Base-by-base conservation (phyloP, 345 rosid species). In the Noccaea caerulescens region DNA sequence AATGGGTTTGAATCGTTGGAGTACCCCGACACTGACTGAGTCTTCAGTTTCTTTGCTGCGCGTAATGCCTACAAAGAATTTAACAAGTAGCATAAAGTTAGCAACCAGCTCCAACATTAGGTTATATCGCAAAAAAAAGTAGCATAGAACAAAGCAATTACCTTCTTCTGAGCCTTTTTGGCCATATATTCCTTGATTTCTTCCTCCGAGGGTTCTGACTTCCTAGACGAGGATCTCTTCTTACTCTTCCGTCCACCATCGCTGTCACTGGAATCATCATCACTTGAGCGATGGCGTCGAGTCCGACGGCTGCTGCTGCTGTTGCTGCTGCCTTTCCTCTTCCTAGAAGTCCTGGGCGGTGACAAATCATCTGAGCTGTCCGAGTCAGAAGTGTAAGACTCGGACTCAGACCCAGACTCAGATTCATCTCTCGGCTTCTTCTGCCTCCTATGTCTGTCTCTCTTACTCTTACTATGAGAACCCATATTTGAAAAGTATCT, bases 1-100 rank as follows among this genome's bases (percentile, higher is more conserved):
- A 94, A 94, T 3, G 97, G 99, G 63, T 94, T 94, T 0, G 97
- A 94, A 80, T 88, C 96, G 62, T 94, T 94, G 1, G 97, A 89
- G 76, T 94, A 94, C 18, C 97, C 97, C 0, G 96, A 86, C 3
- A 87, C 92, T 0, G 92, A 63, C 42, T 82, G 89, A 0, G 86
- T 72, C 85, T 84, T 93, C 81, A 91, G 76, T 69, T 91, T 91
- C 85, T 89, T 93, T 2, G 97, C 93, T 45, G 82, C 87, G 41
- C 82, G 76, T 82, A 77, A 69, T 5, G 96, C 97, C 97, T 93
- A 27, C 8, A 69, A 6, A 45, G 8, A 66, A 59, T 10, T 8
- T 4, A 78, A 79, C 33, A 53, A 49, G 52, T 52, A 64, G 49
- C 37, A 55, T 18, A 58, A 54, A 30, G 12, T 13, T 69, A 67